phyloP scores from a whole-genome alignment of 306 rosid genomes.

The Quercus agrifolia region DNA sequence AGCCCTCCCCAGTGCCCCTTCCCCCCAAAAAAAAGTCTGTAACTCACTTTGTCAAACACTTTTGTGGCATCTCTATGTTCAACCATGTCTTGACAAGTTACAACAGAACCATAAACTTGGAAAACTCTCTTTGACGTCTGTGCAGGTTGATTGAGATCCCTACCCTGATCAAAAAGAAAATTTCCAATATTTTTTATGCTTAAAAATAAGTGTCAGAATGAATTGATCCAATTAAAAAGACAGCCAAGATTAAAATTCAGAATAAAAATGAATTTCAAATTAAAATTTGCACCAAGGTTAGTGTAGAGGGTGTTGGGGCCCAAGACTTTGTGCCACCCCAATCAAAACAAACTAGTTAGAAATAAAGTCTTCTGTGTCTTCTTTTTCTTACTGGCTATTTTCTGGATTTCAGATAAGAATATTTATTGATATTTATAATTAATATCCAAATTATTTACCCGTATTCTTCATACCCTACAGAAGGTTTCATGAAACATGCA shows the following conservation, averaged over 20 bases:
- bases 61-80: slow-evolving; percentile 50
- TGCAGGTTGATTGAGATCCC: slow-evolving; percentile 36
- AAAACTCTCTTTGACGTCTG: slow-evolving; percentile 66
- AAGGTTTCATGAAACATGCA: not conserved
- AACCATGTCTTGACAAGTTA: slow-evolving; percentile 75
- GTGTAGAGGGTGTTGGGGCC: not conserved
- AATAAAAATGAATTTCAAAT: not conserved
- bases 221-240: not conserved
- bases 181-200: not conserved
- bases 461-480: not conserved
- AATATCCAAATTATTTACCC: not conserved
- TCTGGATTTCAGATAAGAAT: not conserved
- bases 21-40: not conserved
- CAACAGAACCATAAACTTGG: slow-evolving; percentile 88
- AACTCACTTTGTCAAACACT: slow-evolving; percentile 73
- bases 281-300: not conserved
- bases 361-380: not conserved
- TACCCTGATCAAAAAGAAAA: slow-evolving; percentile 40
- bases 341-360: not conserved
- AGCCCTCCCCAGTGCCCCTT: not conserved
- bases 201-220: not conserved
- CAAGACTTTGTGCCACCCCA: not conserved
- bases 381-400: not conserved
- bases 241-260: not conserved
- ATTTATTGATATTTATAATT: not conserved